Base-by-base conservation (phyloP, 179 eudicot genomes). In the Beta macrorhiza region DNA sequence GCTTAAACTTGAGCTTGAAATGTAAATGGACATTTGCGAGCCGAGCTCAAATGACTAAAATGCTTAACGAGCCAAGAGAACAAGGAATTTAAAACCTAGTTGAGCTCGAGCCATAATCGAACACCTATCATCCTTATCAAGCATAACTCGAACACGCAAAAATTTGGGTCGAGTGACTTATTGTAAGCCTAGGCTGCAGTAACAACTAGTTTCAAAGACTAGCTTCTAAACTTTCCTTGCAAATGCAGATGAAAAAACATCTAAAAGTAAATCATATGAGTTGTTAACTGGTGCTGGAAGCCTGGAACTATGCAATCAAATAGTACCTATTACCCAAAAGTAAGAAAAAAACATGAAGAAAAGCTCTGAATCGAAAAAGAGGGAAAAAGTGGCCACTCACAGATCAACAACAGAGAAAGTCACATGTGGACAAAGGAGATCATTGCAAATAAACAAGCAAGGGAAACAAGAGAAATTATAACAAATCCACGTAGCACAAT, bases 361-460 rank as follows among this genome's bases (percentile, higher is more conserved):
- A 2, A 25, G 12, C 42, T 10, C 42, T 0, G 4, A 64, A 64
- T 29, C 3, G 64, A 13, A 56, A 55, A n/a, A 73, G 49, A 22
- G 2, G 16, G 64, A 32, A 62, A 29, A 59, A 58, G 10, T 47
- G 22, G n/a, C 67, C 44, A 15, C 11, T 58, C 52, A 69, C 22
- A 68, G 12, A 56, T 55, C 71, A 64, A 37, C 57, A 49, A n/a
- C n/a, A 20, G 11, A 67, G 59, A 44, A 14, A 44, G 44, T 64
- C 42, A 37, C 56, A 58, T 57, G 49, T 5, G 5, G 47, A n/a
- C 61, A 79, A 67, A 52, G 51, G n/a, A 62, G 42, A 44, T 64
- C 53, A 62, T 12, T 72, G 11, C 51, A 67, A 58, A 69, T 32
- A 72, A 84, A 72, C 45, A 71, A 15, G 49, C 25, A 68, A 70